Percentiles rank a stretch among this genome's conserved stretches.
These are phyloP conservation scores for Ramaria sp. DNA, from an alignment of 768 basidiomycete species.

Conservation along the genomic window DNA sequence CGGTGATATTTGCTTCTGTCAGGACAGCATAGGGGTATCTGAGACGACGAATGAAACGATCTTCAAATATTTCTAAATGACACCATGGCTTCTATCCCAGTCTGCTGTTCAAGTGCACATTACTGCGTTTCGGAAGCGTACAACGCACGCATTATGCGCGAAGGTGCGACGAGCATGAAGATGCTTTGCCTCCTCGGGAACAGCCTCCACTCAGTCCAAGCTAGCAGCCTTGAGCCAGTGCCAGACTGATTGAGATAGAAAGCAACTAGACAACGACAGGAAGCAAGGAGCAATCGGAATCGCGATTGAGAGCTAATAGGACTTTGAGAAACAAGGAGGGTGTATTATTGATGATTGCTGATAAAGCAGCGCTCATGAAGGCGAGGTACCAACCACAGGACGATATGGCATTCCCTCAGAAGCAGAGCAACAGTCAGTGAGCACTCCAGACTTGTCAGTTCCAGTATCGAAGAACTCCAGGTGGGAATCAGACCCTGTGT, in stretches of 20 bases:
- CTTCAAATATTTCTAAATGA: constrained; percentile 1
- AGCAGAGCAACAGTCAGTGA: no score
- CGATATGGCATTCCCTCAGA: no score
- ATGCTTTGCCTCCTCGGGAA: neutral
- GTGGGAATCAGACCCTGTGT: no score
- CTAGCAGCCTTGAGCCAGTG: neutral
- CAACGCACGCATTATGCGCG: neutral
- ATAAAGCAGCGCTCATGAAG: no score
- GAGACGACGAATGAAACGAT: constrained; percentile 3
- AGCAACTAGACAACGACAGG: neutral
- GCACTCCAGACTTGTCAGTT: no score
- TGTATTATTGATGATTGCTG: no score
- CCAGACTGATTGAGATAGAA: neutral
- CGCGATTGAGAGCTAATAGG: neutral
- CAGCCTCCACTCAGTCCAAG: neutral
- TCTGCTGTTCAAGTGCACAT: neutral
- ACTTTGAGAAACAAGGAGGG: neutral
- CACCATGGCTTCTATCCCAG: constrained; percentile 1
- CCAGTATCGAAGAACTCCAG: no score
- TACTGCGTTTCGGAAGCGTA: neutral
- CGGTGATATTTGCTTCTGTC: neutral
- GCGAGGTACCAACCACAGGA: no score
- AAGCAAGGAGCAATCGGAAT: neutral
- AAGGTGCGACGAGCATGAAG: constrained; percentile 3
- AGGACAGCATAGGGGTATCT: constrained; percentile 7